Base-by-base conservation (phyloP, 179 eudicot species). In the Sideroxylon spinosum region DNA sequence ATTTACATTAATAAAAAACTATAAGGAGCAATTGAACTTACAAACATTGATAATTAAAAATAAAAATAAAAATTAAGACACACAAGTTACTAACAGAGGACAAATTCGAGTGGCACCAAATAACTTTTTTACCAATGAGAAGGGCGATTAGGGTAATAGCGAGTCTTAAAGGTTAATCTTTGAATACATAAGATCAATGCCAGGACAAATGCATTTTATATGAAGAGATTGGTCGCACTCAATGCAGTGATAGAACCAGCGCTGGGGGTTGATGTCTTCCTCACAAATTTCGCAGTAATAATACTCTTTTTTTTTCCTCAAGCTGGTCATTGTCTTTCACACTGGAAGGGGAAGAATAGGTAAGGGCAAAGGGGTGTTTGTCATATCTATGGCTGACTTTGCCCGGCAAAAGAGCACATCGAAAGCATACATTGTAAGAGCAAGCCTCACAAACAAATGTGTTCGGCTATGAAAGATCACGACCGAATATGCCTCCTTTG, bases 241-340 rank as follows among this genome's bases (percentile, higher is more conserved):
- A 0, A 26, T 23, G 19, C 76, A 56, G 14, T 73, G 49, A 29
- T 56, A 73, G 49, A 73, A 71, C 75, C 75, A 69, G 2, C 2
- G 25, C 16, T 19, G n/a, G 3, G 76, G 19, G 28, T 74, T 7
- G 6, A 74, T 20, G 2, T 74, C 52, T 4, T 19, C 10, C n/a
- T 59, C 76, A 6, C 76, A 57, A 4, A 74, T 29, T n/a, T 29
- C 76, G n/a, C 76, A 74, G 1, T 13, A 57, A 28, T 74, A 74
- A 10, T 74, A 65, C 0, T 32, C 28, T 29, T 2, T 3, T 32
- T 32, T 32, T 32, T 32, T 32, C 37, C 37, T 32, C 3, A 32
- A 32, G 2, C 2, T 32, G 37, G 37, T 32, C 37, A 32, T 32
- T 32, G 37, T 32, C 37, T 32, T 32, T 32, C 37, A 32, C 37